Percentiles rank a stretch among this genome's conserved stretches.
Evolutionary conservation across 305 asterid genomes (phyloP).

Genomic region (Rubia tinctorum): DNA sequence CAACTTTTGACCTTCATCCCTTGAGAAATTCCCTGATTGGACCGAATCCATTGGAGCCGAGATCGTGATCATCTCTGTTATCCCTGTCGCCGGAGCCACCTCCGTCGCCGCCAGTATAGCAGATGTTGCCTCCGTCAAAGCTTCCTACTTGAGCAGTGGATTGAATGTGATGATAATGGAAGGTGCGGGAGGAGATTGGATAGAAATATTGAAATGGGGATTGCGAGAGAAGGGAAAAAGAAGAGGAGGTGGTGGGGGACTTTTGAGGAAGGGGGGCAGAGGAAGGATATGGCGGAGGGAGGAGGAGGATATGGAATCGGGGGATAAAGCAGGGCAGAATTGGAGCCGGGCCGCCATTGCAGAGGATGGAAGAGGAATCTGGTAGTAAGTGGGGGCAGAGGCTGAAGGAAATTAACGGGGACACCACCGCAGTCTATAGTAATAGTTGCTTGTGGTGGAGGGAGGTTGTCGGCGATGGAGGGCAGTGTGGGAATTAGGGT

Average conservation of each 20-base stretch:
- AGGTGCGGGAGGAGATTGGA: conserved; percentile 2
- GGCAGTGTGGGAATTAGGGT: no score
- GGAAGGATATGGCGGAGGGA: conserved; percentile 11
- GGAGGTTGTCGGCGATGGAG: no score
- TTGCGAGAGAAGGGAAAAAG: background rate
- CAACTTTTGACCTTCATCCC: conserved; percentile 48
- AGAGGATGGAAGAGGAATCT: conserved; percentile 12
- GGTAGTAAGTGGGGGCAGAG: background rate
- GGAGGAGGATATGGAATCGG: background rate
- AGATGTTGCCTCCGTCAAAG: conserved; percentile 15
- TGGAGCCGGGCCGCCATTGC: conserved; percentile 31
- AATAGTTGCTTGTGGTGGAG: no score
- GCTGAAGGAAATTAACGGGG: no score
- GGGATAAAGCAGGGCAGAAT: conserved; percentile 24
- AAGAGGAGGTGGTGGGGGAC: no score
- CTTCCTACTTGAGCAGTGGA: conserved; percentile 25
- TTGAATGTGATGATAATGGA: conserved; percentile 16
- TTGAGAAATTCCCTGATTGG: conserved; percentile 37
- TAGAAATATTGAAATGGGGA: conserved; percentile 4
- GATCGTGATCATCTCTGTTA: conserved; percentile 16
- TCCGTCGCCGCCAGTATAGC: conserved; percentile 26
- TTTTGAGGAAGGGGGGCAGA: conserved; percentile 4
- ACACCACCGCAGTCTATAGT: no score
- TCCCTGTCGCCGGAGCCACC: conserved; percentile 22
- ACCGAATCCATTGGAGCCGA: conserved; percentile 29